Evolutionary conservation across 192 early-diverging fungal species (phyloP).

Genomic region (Dimargaris xerosporica): DNA sequence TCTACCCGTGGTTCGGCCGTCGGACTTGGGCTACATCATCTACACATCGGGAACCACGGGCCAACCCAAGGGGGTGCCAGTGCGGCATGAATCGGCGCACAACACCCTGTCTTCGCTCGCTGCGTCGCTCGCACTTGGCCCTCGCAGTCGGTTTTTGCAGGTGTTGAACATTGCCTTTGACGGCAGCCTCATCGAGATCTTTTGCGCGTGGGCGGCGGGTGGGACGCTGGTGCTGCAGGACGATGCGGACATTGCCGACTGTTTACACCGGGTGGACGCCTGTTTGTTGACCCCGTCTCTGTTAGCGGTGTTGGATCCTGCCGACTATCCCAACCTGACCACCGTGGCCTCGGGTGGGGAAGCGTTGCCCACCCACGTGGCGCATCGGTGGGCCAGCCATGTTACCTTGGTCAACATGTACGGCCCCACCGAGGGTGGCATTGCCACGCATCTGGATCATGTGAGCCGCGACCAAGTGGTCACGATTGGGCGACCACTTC

Average conservation of each 20-base stretch:
- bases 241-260: background rate
- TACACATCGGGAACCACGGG: slow-evolving; percentile 10
- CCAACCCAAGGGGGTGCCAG: slow-evolving; percentile 3
- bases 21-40: slow-evolving; percentile 1
- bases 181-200: background rate
- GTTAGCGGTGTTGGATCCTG: background rate
- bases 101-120: background rate
- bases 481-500: background rate
- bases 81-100: background rate
- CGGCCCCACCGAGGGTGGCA: background rate
- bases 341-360: background rate
- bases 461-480: background rate
- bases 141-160: background rate
- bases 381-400: background rate
- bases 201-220: background rate
- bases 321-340: slow-evolving; percentile 1
- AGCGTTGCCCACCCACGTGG: background rate
- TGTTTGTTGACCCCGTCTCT: slow-evolving; percentile 1
- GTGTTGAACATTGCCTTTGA: slow-evolving; percentile 7
- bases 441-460: background rate
- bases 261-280: background rate
- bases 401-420: slow-evolving; percentile 2
- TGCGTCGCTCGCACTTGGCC: background rate
- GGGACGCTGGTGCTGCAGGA: slow-evolving; percentile 10
- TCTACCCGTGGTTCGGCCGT: background rate